Evolutionary conservation across 352 stramenopile species (phyloP).

Genomic region (Globisporangium uncinulatum): DNA sequence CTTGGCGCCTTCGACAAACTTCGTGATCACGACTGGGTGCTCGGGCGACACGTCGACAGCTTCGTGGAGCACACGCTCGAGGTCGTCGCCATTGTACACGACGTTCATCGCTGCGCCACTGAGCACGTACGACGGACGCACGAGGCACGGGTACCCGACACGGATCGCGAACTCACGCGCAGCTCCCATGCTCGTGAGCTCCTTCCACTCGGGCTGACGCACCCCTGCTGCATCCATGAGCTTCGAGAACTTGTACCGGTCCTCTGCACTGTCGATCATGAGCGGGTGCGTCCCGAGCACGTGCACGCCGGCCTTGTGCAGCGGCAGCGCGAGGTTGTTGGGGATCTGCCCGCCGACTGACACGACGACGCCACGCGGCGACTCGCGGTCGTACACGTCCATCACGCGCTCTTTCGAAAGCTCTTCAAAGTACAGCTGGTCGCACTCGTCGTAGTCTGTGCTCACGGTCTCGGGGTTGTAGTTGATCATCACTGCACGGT

Average conservation of each 20-base stretch:
- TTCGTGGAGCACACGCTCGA: conserved; percentile 84
- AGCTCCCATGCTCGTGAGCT: conserved; percentile 86
- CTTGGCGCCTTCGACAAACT: conserved; percentile 93
- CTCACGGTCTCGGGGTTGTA: conserved; percentile 98
- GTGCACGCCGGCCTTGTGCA: conserved; percentile 83
- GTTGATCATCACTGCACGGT: conserved; percentile 89
- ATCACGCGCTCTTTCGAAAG: conserved; percentile 91
- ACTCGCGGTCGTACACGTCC: conserved; percentile 92
- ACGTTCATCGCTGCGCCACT: conserved; percentile 98
- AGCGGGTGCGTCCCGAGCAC: conserved; percentile 76
- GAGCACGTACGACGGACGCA: conserved; percentile 97
- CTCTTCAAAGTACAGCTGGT: conserved; percentile 98
- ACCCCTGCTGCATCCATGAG: conserved; percentile 95
- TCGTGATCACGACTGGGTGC: conserved; percentile 96
- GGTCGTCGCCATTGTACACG: conserved; percentile 90
- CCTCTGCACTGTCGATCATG: conserved; percentile 96
- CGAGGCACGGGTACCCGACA: conserved; percentile 95
- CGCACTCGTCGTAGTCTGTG: conserved; percentile 97
- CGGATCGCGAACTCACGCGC: conserved; percentile 91
- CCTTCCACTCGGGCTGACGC: conserved; percentile 66
- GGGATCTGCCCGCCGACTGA: conserved; percentile 96
- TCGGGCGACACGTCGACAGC: conserved; percentile 93
- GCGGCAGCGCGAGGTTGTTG: conserved; percentile 93
- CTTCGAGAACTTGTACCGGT: conserved; percentile 93
- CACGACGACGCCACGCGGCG: conserved; percentile 87